Base-by-base conservation (phyloP, 1,139 yeast species). In the Geotrichum fermentans region DNA sequence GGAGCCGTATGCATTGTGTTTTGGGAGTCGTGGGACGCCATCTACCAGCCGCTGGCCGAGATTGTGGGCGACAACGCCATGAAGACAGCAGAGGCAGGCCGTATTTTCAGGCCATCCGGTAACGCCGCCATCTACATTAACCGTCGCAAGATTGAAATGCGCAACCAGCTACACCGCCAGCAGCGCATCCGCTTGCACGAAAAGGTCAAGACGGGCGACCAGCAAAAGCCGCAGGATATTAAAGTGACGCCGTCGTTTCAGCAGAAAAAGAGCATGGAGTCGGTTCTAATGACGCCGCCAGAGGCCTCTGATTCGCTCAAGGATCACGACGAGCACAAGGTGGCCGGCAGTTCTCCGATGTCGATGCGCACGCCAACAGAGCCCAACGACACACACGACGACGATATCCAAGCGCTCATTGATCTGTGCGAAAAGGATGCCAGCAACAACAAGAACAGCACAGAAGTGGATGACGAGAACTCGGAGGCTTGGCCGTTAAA, bases 11-110 rank as follows among this genome's bases (percentile, higher is more conserved):
- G 67, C 55, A 58, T 59, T 49, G 67, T 63, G 33, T 64, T 64
- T 52, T 64, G 67, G 67, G 66, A 63, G 42, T 60, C 62, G 46
- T 64, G 67, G 67, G 67, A 64, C 43, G 65, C 58, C 35, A 55
- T 59, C 20, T 64, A 60, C 48, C 59, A 62, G 40, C 55, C 63
- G 18, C 52, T 64, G 35, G 63, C 62, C 28, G 63, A 60, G 17
- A 59, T 64, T 32, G 62, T 60, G 1, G 66, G 68, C 4, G 60
- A 58, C 34, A 59, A 57, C 14, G 59, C 51, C 26, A 56, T 64
- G 52, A 57, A 58, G 35, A 52, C 49, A 16, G 58, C 63, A 11
- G 66, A 64, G 49, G 39, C 48, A 4, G 67, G 67, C 24, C 56
- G 67, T 17, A 56, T 64, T 14, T 64, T 64, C 55, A 50, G 67